These are phyloP conservation scores for Orbilia oligospora DNA, from an alignment of 2,329 filamentous ascomycete genomes.

Conservation along the genomic window DNA sequence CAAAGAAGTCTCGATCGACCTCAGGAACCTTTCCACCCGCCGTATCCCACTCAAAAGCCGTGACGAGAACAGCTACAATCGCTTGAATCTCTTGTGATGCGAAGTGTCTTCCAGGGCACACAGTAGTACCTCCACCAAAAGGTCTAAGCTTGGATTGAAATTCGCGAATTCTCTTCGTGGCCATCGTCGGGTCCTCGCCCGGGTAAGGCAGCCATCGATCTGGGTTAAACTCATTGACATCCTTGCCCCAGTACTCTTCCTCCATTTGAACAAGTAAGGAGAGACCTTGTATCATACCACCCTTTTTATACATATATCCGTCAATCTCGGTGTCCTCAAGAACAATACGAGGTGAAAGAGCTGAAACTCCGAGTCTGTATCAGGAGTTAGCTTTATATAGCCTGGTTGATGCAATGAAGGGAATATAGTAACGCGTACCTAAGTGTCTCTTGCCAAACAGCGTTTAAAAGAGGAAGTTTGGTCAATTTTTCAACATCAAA, in stretches of 20 bases:
- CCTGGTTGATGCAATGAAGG: not conserved
- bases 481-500: slow-evolving; percentile 40
- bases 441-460: slow-evolving; percentile 43
- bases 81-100: slow-evolving; percentile 48
- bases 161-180: slow-evolving; percentile 41
- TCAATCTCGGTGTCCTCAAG: slow-evolving; percentile 55
- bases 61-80: slow-evolving; percentile 37
- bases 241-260: slow-evolving; percentile 52
- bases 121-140: slow-evolving; percentile 40
- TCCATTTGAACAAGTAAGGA: slow-evolving; percentile 33
- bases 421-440: slow-evolving; percentile 27
- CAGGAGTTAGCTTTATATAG: not conserved
- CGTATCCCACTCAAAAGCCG: slow-evolving; percentile 49
- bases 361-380: slow-evolving; percentile 40
- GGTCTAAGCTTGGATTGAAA: slow-evolving; percentile 30
- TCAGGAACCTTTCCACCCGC: slow-evolving; percentile 22
- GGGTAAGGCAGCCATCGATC: slow-evolving; percentile 45
- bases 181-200: slow-evolving; percentile 24
- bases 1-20: slow-evolving; percentile 30
- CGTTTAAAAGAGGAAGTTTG: slow-evolving; percentile 43
- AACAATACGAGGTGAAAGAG: slow-evolving; percentile 49
- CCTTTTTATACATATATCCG: slow-evolving; percentile 53
- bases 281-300: slow-evolving; percentile 48
- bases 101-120: slow-evolving; percentile 52
- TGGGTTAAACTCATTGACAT: slow-evolving; percentile 39